phyloP scores from a whole-genome alignment of 768 basidiomycete species.

The Stropharia rugosoannulata region DNA sequence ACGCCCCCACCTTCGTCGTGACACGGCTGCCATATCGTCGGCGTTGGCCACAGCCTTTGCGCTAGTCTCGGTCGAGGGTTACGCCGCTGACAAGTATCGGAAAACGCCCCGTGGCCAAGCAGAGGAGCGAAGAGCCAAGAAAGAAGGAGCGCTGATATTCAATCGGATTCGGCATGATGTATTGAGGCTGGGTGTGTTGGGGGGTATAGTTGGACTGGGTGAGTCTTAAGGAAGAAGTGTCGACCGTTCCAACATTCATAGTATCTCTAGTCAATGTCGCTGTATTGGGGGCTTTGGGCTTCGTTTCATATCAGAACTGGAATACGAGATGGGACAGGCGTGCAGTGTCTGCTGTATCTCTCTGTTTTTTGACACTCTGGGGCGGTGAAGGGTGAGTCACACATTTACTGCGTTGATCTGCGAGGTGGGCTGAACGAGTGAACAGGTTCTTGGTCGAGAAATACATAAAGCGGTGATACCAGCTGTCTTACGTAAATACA shows the following conservation, averaged over 20 bases:
- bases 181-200: conserved; percentile 63
- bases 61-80: conserved; percentile 63
- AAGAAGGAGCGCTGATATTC: conserved; percentile 58
- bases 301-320: conserved; percentile 66
- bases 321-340: conserved; percentile 67
- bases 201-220: conserved; percentile 64
- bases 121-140: conserved; percentile 54
- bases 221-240: conserved; percentile 21
- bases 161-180: conserved; percentile 52
- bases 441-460: conserved; percentile 12
- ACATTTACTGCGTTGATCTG: neutral
- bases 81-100: conserved; percentile 57
- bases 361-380: conserved; percentile 60
- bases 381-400: conserved; percentile 63
- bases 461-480: neutral
- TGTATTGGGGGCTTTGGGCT: conserved; percentile 62
- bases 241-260: neutral
- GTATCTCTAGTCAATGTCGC: conserved; percentile 56
- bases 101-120: conserved; percentile 56
- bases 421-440: neutral
- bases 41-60: conserved; percentile 53
- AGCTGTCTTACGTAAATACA: neutral
- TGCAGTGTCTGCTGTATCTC: conserved; percentile 52
- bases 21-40: conserved; percentile 52
- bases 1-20: conserved; percentile 56